These are phyloP conservation scores for Serendipita vermifera DNA, from an alignment of 768 basidiomycete genomes.

Conservation along the genomic window DNA sequence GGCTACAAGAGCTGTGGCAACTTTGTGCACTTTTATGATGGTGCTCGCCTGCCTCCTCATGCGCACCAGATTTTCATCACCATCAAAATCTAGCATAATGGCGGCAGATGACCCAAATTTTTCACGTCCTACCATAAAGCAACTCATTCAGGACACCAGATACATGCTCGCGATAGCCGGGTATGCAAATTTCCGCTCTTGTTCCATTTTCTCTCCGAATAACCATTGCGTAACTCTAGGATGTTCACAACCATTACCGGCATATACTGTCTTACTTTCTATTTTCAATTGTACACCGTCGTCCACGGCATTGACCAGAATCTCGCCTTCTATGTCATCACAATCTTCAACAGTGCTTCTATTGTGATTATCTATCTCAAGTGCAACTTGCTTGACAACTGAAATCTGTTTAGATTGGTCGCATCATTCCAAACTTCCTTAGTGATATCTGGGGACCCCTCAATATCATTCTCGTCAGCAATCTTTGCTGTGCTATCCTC, in stretches of 20 bases:
- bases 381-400: too few relatives aligned
- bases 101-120: not conserved
- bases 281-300: slow-evolving; percentile 18
- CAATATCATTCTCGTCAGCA: not conserved
- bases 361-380: too few relatives aligned
- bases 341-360: not conserved
- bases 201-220: not conserved
- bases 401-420: not conserved
- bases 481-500: not conserved
- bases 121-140: not conserved
- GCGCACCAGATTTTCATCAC: slow-evolving; percentile 19
- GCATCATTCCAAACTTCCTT: not conserved
- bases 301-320: slow-evolving; percentile 15
- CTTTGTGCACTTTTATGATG: slow-evolving; percentile 19
- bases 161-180: slow-evolving; percentile 8
- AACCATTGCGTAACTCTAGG: slow-evolving; percentile 13
- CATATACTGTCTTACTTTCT: slow-evolving; percentile 21
- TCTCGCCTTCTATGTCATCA: slow-evolving; percentile 18
- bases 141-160: slow-evolving; percentile 11
- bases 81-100: not conserved
- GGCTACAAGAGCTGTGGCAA: slow-evolving; percentile 21
- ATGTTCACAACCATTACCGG: slow-evolving; percentile 20
- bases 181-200: not conserved
- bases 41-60: slow-evolving; percentile 19
- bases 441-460: not conserved